Evolutionary conservation across 345 rosid species (phyloP).

Genomic region (Lepidium sativum): DNA sequence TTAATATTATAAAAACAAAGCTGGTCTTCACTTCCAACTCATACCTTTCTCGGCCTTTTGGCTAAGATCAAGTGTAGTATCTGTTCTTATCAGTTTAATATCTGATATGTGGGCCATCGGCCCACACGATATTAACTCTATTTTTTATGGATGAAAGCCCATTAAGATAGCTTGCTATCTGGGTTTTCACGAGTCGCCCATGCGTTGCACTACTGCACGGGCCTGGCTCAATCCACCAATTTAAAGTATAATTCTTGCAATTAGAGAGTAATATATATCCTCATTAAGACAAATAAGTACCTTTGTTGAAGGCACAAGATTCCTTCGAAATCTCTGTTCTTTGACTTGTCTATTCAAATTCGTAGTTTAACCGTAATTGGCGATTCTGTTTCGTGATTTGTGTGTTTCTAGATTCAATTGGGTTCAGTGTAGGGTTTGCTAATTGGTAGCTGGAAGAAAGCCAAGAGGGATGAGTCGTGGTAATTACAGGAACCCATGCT

Average conservation of each 20-base stretch:
- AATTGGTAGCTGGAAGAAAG: neutral
- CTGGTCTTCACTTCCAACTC: neutral
- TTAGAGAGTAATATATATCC: no score
- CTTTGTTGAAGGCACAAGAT: no score
- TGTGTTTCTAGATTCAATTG: neutral
- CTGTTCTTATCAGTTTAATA: slow-evolving; percentile 64
- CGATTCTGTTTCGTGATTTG: neutral
- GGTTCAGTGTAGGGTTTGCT: neutral
- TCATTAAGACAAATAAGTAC: no score
- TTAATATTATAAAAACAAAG: neutral
- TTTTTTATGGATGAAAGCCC: slow-evolving; percentile 3
- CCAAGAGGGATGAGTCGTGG: slow-evolving; percentile 33
- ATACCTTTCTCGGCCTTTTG: slow-evolving; percentile 69
- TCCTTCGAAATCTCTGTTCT: neutral
- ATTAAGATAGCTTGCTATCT: slow-evolving; percentile 21
- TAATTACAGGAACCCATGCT: slow-evolving; percentile 69
- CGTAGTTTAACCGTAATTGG: neutral
- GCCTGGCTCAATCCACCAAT: neutral
- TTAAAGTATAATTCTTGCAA: no score
- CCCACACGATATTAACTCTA: slow-evolving; percentile 24
- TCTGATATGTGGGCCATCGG: slow-evolving; percentile 41
- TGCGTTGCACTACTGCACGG: slow-evolving; percentile 27
- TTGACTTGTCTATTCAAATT: neutral
- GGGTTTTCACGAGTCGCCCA: slow-evolving; percentile 9
- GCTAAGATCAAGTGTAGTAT: slow-evolving; percentile 66